Percentiles rank a stretch among this genome's conserved stretches.
Conservation (phyloP, 2,329 filamentous ascomycete species). For the Tolypocladium tundrense region DNA sequence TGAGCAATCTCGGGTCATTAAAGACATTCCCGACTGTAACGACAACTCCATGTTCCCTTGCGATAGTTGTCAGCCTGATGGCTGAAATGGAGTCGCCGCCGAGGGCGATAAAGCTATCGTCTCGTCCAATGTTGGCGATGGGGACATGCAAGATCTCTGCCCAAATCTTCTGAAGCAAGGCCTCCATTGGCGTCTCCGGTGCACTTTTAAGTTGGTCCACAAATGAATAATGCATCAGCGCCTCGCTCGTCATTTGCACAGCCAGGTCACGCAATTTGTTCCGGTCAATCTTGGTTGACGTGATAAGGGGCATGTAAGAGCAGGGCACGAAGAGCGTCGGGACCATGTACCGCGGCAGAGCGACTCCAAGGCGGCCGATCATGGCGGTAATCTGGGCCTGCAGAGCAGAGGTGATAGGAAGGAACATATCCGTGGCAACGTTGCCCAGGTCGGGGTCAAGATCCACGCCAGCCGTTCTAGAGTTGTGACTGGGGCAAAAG, state of each 20-base stretch:
- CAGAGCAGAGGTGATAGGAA: background rate
- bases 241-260: background rate
- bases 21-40: background rate
- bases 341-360: conserved; percentile 8
- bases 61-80: conserved; percentile 4
- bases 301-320: conserved; percentile 7
- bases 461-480: background rate
- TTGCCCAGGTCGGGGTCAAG: background rate
- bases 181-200: background rate
- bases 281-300: conserved; percentile 9
- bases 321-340: conserved; percentile 5
- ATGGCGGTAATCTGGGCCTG: background rate
- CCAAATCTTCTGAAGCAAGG: conserved; percentile 3
- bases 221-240: background rate
- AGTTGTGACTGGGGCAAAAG: background rate
- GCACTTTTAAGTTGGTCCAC: background rate
- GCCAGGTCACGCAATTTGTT: background rate
- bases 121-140: background rate
- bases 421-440: background rate
- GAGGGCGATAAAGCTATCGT: background rate
- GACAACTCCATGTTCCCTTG: background rate
- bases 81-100: conserved; percentile 10
- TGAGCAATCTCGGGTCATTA: background rate
- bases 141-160: conserved; percentile 3
- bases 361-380: background rate